Evolutionary conservation across 2,329 filamentous ascomycete species (phyloP), one percentile per base, ranked within the genome.

Genomic region (Bipolaris victoriae): DNA sequence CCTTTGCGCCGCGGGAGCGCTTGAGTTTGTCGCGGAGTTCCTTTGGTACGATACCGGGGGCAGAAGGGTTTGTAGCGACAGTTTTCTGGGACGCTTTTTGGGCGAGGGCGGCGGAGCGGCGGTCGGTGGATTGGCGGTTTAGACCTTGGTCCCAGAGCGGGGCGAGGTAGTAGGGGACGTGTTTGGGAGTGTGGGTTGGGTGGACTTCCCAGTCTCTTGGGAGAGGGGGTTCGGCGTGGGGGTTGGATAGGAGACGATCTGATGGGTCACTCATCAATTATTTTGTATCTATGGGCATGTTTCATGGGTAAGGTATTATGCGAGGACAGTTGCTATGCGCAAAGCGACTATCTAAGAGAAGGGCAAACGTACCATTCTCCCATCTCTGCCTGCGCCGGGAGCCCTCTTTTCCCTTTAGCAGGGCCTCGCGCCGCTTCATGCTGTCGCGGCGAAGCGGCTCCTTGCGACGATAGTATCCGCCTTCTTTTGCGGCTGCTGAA

Each of bases 401-500:
- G 33, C 94, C 94, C 76, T 97, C 92, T 66, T 96, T 96, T 55
- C 94, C 94, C 79, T 92, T 96, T 31, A 95, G 81, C 50, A 96
- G 73, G 2, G 88, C 86, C 64, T 97, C 92, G 16, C 93, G 87
- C 49, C 85, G 78, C 70, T 86, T 87, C 68, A 86, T 68, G 66
- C 85, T 88, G 67, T 89, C 87, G 49, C 86, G 83, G 33, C 84
- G 80, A 44, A 86, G 68, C 5, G 83, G 81, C 67, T 83, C 82
- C 57, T 82, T 82, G 40, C 90, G 73, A 61, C 80, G 79, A 62
- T 81, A 68, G 70, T 81, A 77, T 76, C 80, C 52, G 78, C 83
- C 53, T 79, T 73, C 64, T 49, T 80, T 60, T 75, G 80, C 55
- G 31, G 73, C 69, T 33, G 67, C 67, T n/a, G 72, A 70, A 10